Base-by-base conservation (phyloP, 306 rosid genomes). In the Medicago arabica region DNA sequence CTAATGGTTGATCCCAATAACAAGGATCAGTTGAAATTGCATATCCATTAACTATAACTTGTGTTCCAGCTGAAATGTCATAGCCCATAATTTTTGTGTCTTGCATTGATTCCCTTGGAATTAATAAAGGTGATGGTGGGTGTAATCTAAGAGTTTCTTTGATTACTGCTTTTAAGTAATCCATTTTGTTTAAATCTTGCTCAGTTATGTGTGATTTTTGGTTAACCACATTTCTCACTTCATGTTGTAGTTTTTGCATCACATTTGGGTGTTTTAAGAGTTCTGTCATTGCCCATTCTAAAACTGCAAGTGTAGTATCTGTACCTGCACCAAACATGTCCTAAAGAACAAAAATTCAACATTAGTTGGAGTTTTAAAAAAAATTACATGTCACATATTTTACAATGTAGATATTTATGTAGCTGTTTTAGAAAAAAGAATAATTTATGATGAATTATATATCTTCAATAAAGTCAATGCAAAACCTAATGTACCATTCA, bases 1-100 rank as follows among this genome's bases (percentile, higher is more conserved):
- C 76, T 23, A 11, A 0, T 3, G 72, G 44, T 6, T 75, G 46
- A 4, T 67, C 34, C 80, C 80, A 80, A 9, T 1, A 1, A 0
- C 7, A 11, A 23, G 60, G 7, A 17, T 80, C 80, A n/a, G 28
- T 50, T 36, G 75, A n/a, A 25, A 59, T 59, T 23, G 38, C 39
- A 13, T 5, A 25, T 9, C 16, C 65, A 59, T 59, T 59, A 11
- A 59, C 39, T 12, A 59, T 59, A 5, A 59, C 39, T 10, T 25
- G 65, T 21, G 39, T 59, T 23, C 65, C 16, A 59, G 39, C 65
- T 59, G 39, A 38, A 59, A 59, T 59, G 17, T 59, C 39, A 25
- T 59, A 59, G 17, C 39, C 65, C n/a, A 10, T 59, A 11, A 59
- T 6, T 59, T 59, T 59, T 0, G 39, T 59, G 4, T 12, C 39